Evolutionary conservation across 768 basidiomycete genomes (phyloP), one percentile per base, ranked within the genome.

Genomic region (Kockovaella imperatae): DNA sequence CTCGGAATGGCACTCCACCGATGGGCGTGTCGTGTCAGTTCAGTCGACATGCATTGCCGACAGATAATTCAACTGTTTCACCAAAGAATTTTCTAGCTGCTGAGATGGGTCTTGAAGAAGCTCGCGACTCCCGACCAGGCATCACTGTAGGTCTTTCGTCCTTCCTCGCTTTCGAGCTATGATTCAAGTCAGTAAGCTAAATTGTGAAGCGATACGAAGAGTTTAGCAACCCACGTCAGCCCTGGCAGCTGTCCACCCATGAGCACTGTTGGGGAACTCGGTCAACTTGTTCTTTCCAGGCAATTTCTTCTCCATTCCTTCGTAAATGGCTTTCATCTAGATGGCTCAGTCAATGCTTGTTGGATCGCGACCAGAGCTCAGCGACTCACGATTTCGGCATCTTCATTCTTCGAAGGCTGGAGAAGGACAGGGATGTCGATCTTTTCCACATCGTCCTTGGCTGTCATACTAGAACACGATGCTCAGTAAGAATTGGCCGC

Each of bases 401-500:
- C 75, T 59, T 83, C 82, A 54, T 81, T 80, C 35, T 76, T 74
- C 45, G 80, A 80, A 20, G 77, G 73, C 62, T 80, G 80, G 14
- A 82, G 72, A 13, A 69, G 78, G 26, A 80, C 54, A 24, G 82
- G 82, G 15, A 80, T 72, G 13, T 73, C 68, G 35, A 82, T 62
- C 35, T 76, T 75, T 3, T 74, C 66, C 3, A 75, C 79, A 57
- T 83, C 81, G 3, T 72, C 72, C 15, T 69, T 28, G 21, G 55
- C 60, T 17, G 55, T 36, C 42, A 66, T 56, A 14, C 64, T 66
- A n/a, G n/a, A n/a, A n/a, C n/a, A n/a, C 5, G 17, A 17, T 7
- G 17, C 13, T 11, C 36, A 39, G 20, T 11, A 35, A 35, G 17
- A 21, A 39, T 43, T 21, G 10, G 3, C 17, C n/a, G n/a, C 6